Conservation (phyloP, 2,329 filamentous ascomycete genomes). For the Drechslerella dactyloides region DNA sequence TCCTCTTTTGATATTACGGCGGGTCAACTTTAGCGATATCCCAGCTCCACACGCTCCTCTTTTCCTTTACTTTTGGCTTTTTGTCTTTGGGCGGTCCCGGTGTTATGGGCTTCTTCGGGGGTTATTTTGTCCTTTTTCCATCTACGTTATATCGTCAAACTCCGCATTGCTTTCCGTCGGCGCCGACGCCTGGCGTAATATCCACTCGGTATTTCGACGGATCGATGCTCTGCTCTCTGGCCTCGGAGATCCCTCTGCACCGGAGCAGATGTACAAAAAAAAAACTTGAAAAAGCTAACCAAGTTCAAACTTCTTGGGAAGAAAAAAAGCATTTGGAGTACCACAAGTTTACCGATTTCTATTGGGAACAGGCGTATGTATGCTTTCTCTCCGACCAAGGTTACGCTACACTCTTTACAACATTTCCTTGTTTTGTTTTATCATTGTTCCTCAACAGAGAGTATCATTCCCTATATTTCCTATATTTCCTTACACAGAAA, state of each 20-base stretch:
- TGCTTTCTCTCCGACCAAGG: slow-evolving; percentile 30
- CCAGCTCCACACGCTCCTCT: slow-evolving; percentile 41
- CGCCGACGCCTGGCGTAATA: slow-evolving; percentile 46
- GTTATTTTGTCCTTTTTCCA: slow-evolving; percentile 38
- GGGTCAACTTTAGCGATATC: slow-evolving; percentile 48
- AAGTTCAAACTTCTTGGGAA: slow-evolving; percentile 43
- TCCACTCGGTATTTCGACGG: slow-evolving; percentile 24
- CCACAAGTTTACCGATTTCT: slow-evolving; percentile 15
- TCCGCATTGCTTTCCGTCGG: slow-evolving; percentile 24
- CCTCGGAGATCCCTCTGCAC: background rate
- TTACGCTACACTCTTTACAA: slow-evolving; percentile 45
- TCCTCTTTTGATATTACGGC: slow-evolving; percentile 27
- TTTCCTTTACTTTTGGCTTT: slow-evolving; percentile 44
- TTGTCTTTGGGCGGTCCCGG: slow-evolving; percentile 45
- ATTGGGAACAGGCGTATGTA: slow-evolving; percentile 32
- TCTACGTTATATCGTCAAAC: slow-evolving; percentile 37
- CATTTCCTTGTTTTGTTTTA: slow-evolving; percentile 32
- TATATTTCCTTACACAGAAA: slow-evolving; percentile 6
- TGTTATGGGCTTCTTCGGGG: slow-evolving; percentile 44
- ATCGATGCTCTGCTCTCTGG: slow-evolving; percentile 20
- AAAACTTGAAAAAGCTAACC: slow-evolving; percentile 48
- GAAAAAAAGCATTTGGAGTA: slow-evolving; percentile 30
- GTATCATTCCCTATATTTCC: slow-evolving; percentile 33
- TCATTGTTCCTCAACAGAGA: slow-evolving; percentile 25
- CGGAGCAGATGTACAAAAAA: slow-evolving; percentile 49